A percentile compares a stretch with the other conserved stretches of the same genome.
These are phyloP conservation scores for Circinella minor DNA, from an alignment of 371 early-diverging fungal genomes.

Conservation along the genomic window DNA sequence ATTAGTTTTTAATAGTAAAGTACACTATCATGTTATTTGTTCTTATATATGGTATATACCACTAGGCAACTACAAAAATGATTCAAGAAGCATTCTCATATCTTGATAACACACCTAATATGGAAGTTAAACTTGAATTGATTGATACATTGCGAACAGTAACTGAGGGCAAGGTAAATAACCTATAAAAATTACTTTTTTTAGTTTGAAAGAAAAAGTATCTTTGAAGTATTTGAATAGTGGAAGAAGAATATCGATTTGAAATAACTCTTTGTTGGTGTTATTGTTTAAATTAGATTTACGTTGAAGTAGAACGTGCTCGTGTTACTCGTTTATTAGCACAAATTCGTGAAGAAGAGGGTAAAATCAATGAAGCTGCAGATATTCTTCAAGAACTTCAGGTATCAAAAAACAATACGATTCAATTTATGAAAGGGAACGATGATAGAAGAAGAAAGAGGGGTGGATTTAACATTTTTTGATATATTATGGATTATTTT, in stretches of 20 bases:
- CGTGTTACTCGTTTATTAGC: slow-evolving; percentile 89
- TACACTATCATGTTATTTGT: no score
- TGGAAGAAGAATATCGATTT: no score
- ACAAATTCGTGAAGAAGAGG: slow-evolving; percentile 90
- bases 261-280: no score
- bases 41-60: background rate
- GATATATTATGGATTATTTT: background rate
- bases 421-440: background rate
- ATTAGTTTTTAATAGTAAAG: background rate
- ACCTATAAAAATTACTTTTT: background rate
- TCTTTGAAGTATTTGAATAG: no score
- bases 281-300: slow-evolving; percentile 65
- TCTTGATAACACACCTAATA: slow-evolving; percentile 83
- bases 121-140: slow-evolving; percentile 84
- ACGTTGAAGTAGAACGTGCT: slow-evolving; percentile 97
- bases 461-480: background rate
- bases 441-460: background rate
- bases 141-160: slow-evolving; percentile 94
- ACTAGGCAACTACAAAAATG: slow-evolving; percentile 92
- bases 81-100: slow-evolving; percentile 92
- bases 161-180: slow-evolving; percentile 93
- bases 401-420: slow-evolving; percentile 33
- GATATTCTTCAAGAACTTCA: slow-evolving; percentile 96
- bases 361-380: slow-evolving; percentile 88
- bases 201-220: no score